Evolutionary conservation across 805 yeast genomes (phyloP).

Genomic region (Ogataea methanolica): DNA sequence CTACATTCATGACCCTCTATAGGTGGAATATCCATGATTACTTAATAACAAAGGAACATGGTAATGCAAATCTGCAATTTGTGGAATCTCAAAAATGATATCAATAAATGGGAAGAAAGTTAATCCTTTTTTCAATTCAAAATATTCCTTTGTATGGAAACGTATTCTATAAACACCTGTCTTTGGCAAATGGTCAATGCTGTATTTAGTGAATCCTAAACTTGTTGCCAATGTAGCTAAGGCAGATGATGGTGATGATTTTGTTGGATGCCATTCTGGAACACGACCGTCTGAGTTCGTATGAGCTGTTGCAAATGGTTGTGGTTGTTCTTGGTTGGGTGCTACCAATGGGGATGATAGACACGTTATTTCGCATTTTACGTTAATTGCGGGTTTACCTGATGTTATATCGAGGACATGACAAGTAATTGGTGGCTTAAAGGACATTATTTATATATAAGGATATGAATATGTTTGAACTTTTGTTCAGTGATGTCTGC

Average conservation of each 20-base stretch:
- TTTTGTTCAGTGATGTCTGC: no score
- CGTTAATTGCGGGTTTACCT: conserved; percentile 79
- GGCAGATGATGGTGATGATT: conserved; percentile 29
- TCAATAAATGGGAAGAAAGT: conserved; percentile 90
- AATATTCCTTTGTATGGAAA: conserved; percentile 71
- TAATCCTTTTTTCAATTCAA: conserved; percentile 30
- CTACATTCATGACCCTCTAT: conserved; percentile 57
- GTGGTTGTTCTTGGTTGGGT: conserved; percentile 3
- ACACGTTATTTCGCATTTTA: conserved; percentile 58
- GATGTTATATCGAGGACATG: conserved; percentile 81
- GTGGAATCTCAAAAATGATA: conserved; percentile 61
- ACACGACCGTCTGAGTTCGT: conserved; percentile 85
- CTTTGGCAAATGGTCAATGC: conserved; percentile 5
- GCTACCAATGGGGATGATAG: conserved; percentile 22
- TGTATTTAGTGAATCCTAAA: conserved; percentile 11
- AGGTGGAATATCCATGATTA: conserved; percentile 85
- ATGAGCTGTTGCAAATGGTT: conserved; percentile 59
- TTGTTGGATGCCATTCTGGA: conserved; percentile 48
- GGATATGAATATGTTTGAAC: no score
- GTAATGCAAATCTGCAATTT: conserved; percentile 74
- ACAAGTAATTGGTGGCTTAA: conserved; percentile 67
- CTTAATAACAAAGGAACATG: conserved; percentile 85
- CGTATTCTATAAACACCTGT: conserved; percentile 73
- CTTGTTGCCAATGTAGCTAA: no score
- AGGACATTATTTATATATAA: conserved; percentile 17